phyloP scores from a whole-genome alignment of 192 early-diverging fungal species.

The Coemansia umbellata region DNA sequence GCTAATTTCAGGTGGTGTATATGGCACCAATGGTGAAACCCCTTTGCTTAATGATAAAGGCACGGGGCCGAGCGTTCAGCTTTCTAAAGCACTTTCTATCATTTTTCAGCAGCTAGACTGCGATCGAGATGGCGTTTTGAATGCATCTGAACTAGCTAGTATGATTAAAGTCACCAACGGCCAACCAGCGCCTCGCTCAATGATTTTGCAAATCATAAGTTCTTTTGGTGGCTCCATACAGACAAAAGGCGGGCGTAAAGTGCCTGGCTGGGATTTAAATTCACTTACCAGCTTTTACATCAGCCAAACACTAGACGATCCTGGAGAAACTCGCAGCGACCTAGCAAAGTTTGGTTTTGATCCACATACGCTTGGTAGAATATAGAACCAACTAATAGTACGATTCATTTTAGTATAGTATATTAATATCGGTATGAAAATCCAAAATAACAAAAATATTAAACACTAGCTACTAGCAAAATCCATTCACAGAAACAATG shows the following conservation, averaged over 20 bases:
- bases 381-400: no score
- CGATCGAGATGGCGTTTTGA: conserved; percentile 49
- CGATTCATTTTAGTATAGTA: no score
- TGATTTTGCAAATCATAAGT: conserved; percentile 31
- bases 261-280: conserved; percentile 26
- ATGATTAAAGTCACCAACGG: conserved; percentile 42
- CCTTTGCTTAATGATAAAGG: conserved; percentile 35
- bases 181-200: conserved; percentile 15
- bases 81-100: conserved; percentile 30
- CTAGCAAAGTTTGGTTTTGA: conserved; percentile 47
- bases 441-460: no score
- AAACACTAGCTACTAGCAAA: no score
- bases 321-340: conserved; percentile 43
- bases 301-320: conserved; percentile 44
- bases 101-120: conserved; percentile 42
- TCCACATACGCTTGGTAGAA: conserved; percentile 24
- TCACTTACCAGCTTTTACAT: conserved; percentile 42
- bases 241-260: conserved; percentile 16
- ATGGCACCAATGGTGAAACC: conserved; percentile 22
- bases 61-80: conserved; percentile 32
- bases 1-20: conserved; percentile 18
- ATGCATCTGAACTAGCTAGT: conserved; percentile 21
- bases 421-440: no score
- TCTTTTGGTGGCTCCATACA: conserved; percentile 37
- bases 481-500: no score